Percentiles rank a stretch among this genome's conserved stretches.
Evolutionary conservation across 345 rosid genomes (phyloP).

Genomic region (Murraya paniculata): DNA sequence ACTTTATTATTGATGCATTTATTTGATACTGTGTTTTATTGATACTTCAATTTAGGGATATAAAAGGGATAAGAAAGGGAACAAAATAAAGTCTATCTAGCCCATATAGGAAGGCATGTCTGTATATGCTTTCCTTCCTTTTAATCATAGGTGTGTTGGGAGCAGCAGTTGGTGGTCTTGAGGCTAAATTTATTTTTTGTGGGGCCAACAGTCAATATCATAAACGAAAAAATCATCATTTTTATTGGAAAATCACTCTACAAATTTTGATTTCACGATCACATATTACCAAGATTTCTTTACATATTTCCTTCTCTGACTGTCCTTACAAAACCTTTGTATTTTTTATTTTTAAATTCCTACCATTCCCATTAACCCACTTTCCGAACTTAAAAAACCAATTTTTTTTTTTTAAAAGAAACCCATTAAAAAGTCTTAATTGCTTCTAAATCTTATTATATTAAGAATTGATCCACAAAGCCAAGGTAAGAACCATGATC

Average conservation of each 20-base stretch:
- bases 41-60: background rate
- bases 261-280: constrained; percentile 1
- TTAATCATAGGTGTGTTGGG: constrained; percentile 33
- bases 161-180: constrained; percentile 30
- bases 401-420: background rate
- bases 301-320: constrained; percentile 18
- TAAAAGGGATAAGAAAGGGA: background rate
- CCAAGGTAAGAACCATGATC: constrained; percentile 23
- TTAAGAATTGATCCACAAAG: background rate
- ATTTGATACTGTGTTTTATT: background rate
- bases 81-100: background rate
- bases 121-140: constrained; percentile 15
- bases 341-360: background rate
- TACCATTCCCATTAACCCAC: constrained; percentile 3
- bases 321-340: background rate
- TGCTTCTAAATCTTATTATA: background rate
- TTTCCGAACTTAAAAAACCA: background rate
- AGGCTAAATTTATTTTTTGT: constrained; percentile 29
- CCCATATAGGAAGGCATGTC: too few relatives aligned
- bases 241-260: background rate
- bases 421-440: background rate
- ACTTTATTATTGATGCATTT: background rate
- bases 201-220: constrained; percentile 31
- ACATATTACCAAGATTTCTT: constrained; percentile 21
- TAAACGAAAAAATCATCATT: background rate